Evolutionary conservation across 768 basidiomycete genomes (phyloP), one percentile per base, ranked within the genome.

Genomic region (Mrakia blollopis): DNA sequence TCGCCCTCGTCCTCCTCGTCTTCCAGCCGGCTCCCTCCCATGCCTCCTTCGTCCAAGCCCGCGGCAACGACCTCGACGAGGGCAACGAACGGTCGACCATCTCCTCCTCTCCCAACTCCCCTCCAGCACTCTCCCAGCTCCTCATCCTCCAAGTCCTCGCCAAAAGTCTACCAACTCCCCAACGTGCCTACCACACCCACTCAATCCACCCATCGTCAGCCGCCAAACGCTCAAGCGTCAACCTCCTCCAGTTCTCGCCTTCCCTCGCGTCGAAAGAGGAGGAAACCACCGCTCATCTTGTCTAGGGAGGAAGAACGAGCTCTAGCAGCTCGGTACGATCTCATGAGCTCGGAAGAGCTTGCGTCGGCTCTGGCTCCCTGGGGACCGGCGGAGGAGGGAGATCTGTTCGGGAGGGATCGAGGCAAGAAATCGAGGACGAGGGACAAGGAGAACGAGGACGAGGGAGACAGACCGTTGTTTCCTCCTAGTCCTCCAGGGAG

Each of bases 341-440:
- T 77, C 18, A 54, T 77, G 71, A 35, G 39, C n/a, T 52, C 63
- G 14, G 72, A 72, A 2, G 72, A 77, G 50, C 47, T 77, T 18
- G 28, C 63, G n/a, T 28, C 37, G 10, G 72, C 62, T 21, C 52
- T 72, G 9, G 52, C 41, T 2, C 62, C 63, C 18, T 77, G 76
- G 76, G 75, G 69, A 11, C 35, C 30, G 21, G 47, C 32, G 39
- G 39, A 32, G 10, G 37, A 41, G 52, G 63, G 35, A 21, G 47
- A 52, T 13, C 62, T 35, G 35, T 32, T 44, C n/a, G 50, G 71
- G 41, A n/a, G 47, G 32, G 30, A 35, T 41, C 52, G 44, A 71
- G 39, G 14, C 35, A 60, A 47, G 72, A 30, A 21, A 3, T 10
- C 52, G 30, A 37, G 35, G 30, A 37, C 37, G 18, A 8, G n/a